phyloP scores from a whole-genome alignment of 345 rosid genomes.

The Populus ilicifolia region DNA sequence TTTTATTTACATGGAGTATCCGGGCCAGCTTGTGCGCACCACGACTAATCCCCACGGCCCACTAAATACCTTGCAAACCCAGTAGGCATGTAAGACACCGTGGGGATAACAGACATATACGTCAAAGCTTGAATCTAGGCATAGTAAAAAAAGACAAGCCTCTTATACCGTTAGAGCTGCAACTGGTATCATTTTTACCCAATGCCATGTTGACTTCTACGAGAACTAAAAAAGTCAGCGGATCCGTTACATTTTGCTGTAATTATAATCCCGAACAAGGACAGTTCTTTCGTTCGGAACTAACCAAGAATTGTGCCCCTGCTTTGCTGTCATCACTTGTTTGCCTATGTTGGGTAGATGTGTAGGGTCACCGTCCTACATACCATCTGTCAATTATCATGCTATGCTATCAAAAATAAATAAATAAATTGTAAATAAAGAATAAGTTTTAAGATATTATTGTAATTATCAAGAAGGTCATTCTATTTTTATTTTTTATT shows the following conservation, averaged over 20 bases:
- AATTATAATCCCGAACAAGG: background rate
- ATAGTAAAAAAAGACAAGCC: too few relatives aligned
- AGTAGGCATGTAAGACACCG: too few relatives aligned
- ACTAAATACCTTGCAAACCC: too few relatives aligned
- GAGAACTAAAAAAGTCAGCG: constrained; percentile 5
- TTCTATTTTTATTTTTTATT: background rate
- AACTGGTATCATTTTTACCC: background rate
- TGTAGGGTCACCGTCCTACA: background rate
- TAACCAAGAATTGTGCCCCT: background rate
- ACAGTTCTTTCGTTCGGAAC: background rate
- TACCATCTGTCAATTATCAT: background rate
- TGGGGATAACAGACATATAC: too few relatives aligned
- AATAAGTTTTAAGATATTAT: background rate
- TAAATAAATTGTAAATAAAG: background rate
- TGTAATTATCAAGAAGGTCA: background rate
- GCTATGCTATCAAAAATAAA: background rate
- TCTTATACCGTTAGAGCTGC: too few relatives aligned
- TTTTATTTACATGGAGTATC: too few relatives aligned
- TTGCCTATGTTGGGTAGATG: too few relatives aligned
- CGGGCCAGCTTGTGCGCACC: too few relatives aligned
- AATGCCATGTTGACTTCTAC: background rate
- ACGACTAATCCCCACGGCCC: too few relatives aligned
- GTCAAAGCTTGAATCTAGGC: too few relatives aligned
- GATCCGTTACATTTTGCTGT: background rate
- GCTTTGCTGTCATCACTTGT: background rate